A percentile compares a stretch with the other conserved stretches of the same genome.
Conservation (phyloP, 768 basidiomycete species). For the Tricholoma sp. region DNA sequence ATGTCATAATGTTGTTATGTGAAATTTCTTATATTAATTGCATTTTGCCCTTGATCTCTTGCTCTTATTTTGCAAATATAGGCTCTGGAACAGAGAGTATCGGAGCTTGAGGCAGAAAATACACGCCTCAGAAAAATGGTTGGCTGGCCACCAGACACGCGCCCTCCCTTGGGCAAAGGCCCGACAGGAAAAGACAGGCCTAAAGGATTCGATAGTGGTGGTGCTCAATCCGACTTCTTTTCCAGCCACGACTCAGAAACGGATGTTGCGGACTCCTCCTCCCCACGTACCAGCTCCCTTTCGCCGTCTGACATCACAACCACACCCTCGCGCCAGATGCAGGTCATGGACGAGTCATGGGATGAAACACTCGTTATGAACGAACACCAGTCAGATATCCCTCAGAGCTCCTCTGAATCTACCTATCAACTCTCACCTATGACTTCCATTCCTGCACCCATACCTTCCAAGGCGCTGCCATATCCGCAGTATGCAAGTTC, state of each 20-base stretch:
- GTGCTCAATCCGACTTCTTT: conserved; percentile 24
- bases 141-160: conserved; percentile 66
- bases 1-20: conserved; percentile 30
- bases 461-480: conserved; percentile 42
- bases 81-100: conserved; percentile 77
- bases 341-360: conserved; percentile 48
- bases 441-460: conserved; percentile 30
- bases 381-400: conserved; percentile 36
- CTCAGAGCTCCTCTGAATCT: conserved; percentile 35
- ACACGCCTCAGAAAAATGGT: conserved; percentile 64
- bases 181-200: conserved; percentile 86
- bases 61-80: conserved; percentile 30
- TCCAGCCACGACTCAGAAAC: conserved; percentile 41
- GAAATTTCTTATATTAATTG: conserved; percentile 35
- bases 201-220: conserved; percentile 36
- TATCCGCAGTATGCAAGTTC: conserved; percentile 39
- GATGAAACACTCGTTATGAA: conserved; percentile 50
- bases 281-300: conserved; percentile 53
- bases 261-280: conserved; percentile 34
- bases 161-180: conserved; percentile 72
- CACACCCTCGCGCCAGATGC: conserved; percentile 41
- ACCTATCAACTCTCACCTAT: conserved; percentile 44
- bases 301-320: conserved; percentile 57
- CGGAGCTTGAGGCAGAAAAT: conserved; percentile 84
- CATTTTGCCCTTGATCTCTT: conserved; percentile 21